Conservation (phyloP, 2,329 filamentous ascomycete species). For the Ophiostoma fasciatum region DNA sequence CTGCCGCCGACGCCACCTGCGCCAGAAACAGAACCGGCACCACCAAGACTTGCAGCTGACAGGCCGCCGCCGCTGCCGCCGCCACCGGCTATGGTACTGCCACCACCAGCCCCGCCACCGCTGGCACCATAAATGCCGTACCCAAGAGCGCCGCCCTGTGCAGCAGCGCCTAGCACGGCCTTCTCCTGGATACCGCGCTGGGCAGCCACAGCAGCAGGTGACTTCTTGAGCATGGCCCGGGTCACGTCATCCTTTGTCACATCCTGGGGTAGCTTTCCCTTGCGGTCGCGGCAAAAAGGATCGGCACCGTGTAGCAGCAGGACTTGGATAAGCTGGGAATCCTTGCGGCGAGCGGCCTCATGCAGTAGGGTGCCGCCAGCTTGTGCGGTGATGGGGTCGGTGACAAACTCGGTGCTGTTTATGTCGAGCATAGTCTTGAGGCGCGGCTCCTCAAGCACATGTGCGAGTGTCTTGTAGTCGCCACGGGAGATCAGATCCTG, state of each 20-base stretch:
- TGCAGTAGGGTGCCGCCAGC: slow-evolving; percentile 86
- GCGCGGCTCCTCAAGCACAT: slow-evolving; percentile 68
- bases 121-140: not conserved
- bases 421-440: slow-evolving; percentile 82
- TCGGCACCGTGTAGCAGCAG: slow-evolving; percentile 88
- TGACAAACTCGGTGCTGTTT: slow-evolving; percentile 78
- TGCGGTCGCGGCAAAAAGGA: slow-evolving; percentile 86
- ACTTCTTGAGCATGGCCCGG: slow-evolving; percentile 78
- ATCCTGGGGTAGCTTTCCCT: slow-evolving; percentile 89
- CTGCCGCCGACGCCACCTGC: not conserved
- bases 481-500: slow-evolving; percentile 59
- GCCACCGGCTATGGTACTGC: not conserved
- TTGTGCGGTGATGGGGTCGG: slow-evolving; percentile 61
- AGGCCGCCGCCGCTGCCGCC: not conserved
- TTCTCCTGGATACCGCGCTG: slow-evolving; percentile 95
- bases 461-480: slow-evolving; percentile 65
- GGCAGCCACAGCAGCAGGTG: slow-evolving; percentile 83
- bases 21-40: no score
- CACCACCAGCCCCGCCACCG: not conserved
- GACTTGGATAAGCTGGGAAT: slow-evolving; percentile 76
- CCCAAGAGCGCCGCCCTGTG: slow-evolving; percentile 31
- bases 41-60: no score
- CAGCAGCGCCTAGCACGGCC: slow-evolving; percentile 70
- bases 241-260: slow-evolving; percentile 91
- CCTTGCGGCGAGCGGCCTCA: slow-evolving; percentile 78